Evolutionary conservation across 2,329 filamentous ascomycete species (phyloP), one percentile per base, ranked within the genome.

Genomic region (Fusarium sp.): DNA sequence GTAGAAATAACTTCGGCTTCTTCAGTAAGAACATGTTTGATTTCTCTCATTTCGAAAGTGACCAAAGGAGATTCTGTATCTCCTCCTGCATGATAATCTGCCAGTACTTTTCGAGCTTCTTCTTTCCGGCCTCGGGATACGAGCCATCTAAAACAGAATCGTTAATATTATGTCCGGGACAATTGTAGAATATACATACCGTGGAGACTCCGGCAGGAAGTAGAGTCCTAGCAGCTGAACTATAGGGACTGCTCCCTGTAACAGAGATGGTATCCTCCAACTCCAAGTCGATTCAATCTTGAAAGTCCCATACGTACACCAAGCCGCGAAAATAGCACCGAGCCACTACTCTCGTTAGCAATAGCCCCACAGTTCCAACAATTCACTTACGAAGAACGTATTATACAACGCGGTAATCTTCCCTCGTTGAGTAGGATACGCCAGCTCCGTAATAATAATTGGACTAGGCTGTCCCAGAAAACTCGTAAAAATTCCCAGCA

Each of bases 51-150:
- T 63, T 88, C 84, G 59, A 83, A 82, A 50, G 83, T 81, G 5
- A 88, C 85, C 14, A 82, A 79, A 3, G 79, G 70, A 59, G 85
- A 80, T 27, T 80, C 72, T 15, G 61, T 64, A 62, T 86, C 79
- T 18, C 84, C 85, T 40, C 84, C 83, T 25, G 82, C 85, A 53
- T 88, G 87, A 51, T 85, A 85, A 47, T 84, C 82, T 14, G 55
- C 63, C 7, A 89, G 80, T 3, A 86, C 82, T 1, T 76, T 62
- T 11, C 85, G 76, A 8, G 86, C 87, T 65, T 87, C 83, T 3
- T 86, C 83, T 59, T 65, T 58, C 14, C 67, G 63, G 20, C 74
- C 74, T 18, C 75, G 68, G 27, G 72, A 71, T 25, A 77, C 70
- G 7, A 77, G 58, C 72, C 72, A 77, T 67, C 86, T n/a, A n/a